phyloP scores from a whole-genome alignment of 164 flowering plant species.

The Buxus sempervirens region DNA sequence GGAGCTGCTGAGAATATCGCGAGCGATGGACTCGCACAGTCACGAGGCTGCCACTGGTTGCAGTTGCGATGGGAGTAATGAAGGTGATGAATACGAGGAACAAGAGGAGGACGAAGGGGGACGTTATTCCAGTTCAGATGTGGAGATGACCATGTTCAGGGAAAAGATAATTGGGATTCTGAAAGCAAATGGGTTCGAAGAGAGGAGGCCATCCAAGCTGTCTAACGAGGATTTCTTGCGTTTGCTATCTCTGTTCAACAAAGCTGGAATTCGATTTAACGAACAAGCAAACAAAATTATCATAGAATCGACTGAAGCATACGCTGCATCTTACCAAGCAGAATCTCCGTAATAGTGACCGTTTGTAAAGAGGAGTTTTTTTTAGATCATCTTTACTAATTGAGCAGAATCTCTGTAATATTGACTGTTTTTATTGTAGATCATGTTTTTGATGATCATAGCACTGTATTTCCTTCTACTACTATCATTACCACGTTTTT shows the following conservation, averaged over 20 bases:
- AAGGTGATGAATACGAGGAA: no score
- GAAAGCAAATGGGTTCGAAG: conserved; percentile 53
- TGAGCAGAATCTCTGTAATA: no score
- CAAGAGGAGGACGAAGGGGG: no score
- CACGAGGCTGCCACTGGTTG: no score
- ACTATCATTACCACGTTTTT: no score
- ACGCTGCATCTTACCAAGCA: conserved; percentile 17
- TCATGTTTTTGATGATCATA: no score
- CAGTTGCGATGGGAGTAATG: no score
- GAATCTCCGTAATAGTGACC: no score
- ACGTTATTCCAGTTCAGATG: conserved; percentile 14
- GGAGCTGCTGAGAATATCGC: conserved; percentile 47
- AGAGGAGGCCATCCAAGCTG: conserved; percentile 79
- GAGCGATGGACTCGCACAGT: background rate
- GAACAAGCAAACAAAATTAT: conserved; percentile 21
- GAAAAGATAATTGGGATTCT: conserved; percentile 56
- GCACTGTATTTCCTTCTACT: no score
- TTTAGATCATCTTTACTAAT: no score
- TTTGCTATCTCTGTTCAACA: conserved; percentile 53
- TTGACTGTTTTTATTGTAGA: no score
- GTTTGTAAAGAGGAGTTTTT: no score
- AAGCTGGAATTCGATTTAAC: conserved; percentile 61
- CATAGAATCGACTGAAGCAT: conserved; percentile 10
- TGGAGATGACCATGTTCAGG: conserved; percentile 37
- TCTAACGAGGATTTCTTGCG: conserved; percentile 55